Base-by-base conservation (phyloP, 2,329 filamentous ascomycete genomes). In the Aspergillus texensis region DNA sequence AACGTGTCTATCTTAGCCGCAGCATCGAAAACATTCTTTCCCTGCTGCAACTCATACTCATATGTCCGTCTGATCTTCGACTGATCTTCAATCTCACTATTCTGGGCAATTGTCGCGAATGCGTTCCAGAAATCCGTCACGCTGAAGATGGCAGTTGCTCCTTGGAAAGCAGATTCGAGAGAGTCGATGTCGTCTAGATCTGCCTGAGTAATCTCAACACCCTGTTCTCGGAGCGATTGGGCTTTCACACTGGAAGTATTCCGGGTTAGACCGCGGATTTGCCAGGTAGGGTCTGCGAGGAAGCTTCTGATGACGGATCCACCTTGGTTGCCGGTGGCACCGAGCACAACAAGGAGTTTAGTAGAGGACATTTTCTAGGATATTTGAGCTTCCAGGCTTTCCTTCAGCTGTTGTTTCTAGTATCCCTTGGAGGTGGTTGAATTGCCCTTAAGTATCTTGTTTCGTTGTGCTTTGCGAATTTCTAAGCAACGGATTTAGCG, bases 71-170 rank as follows among this genome's bases (percentile, higher is more conserved):
- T 46, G 60, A 58, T 61, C 34, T 45, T 21, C 45, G 32, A 30
- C 56, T 60, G 61, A 24, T 41, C 63, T 45, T n/a, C 30, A 30
- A 19, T 36, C 61, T 57, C n/a, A 76, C 68, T 63, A 10, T 52
- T 9, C 62, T 71, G 26, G 3, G 62, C 36, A 16, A 69, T 70
- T 26, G 68, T 61, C 55, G 64, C 66, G 58, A 71, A 72, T 0
- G 62, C 24, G 10, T 57, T 56, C 68, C 65, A 73, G 67, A 73
- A 74, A 60, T 80, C 74, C 3, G 77, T 80, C 26, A 76, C 72
- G 53, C 71, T 70, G 73, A 80, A 82, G 65, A 82, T 77, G 60
- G 68, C 69, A 43, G 71, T 71, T 12, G 79, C 77, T 43, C 74
- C 78, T 16, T 67, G 34, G 69, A 82, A 81, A 1, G 75, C 78